A percentile compares a stretch with the other conserved stretches of the same genome.
These are phyloP conservation scores for Pyrrhoderma lamaoense DNA, from an alignment of 1,284 basidiomycete species.

Conservation along the genomic window DNA sequence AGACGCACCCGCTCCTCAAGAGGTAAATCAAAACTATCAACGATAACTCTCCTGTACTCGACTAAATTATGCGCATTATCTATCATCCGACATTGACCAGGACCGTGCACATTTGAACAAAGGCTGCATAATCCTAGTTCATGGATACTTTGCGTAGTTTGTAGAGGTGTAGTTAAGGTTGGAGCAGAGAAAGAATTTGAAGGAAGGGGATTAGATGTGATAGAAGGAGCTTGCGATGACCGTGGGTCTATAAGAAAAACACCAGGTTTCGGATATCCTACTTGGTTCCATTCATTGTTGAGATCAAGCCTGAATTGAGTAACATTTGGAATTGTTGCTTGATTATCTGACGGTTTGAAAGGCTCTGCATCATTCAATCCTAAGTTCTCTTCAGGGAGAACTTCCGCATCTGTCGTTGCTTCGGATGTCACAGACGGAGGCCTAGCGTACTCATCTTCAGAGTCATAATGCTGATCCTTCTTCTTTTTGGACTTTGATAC, in stretches of 20 bases:
- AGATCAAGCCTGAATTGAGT: conserved; percentile 13
- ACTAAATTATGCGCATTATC: conserved; percentile 55
- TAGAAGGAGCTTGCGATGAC: too few relatives aligned
- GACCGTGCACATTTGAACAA: conserved; percentile 49
- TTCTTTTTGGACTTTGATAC: conserved; percentile 6
- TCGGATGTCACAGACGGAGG: background rate
- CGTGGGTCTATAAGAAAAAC: too few relatives aligned
- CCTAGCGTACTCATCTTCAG: conserved; percentile 11
- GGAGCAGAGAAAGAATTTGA: conserved; percentile 17
- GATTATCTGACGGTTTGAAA: too few relatives aligned
- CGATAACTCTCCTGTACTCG: conserved; percentile 58
- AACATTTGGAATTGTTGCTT: background rate
- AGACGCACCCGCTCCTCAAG: conserved; percentile 51
- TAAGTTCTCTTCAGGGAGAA: background rate
- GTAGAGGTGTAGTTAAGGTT: conserved; percentile 6
- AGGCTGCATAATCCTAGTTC: conserved; percentile 42
- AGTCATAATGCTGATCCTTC: background rate
- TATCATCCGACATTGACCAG: conserved; percentile 54
- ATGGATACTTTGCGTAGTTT: conserved; percentile 18
- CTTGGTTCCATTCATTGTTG: background rate
- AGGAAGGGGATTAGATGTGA: too few relatives aligned
- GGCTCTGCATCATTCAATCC: too few relatives aligned
- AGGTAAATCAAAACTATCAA: conserved; percentile 54
- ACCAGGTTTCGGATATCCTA: conserved; percentile 1
- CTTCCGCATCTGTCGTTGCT: conserved; percentile 3